Percentiles rank a stretch among this genome's conserved stretches.
phyloP scores from a whole-genome alignment of 2,329 filamentous ascomycete genomes.

The Diplodia intermedia region DNA sequence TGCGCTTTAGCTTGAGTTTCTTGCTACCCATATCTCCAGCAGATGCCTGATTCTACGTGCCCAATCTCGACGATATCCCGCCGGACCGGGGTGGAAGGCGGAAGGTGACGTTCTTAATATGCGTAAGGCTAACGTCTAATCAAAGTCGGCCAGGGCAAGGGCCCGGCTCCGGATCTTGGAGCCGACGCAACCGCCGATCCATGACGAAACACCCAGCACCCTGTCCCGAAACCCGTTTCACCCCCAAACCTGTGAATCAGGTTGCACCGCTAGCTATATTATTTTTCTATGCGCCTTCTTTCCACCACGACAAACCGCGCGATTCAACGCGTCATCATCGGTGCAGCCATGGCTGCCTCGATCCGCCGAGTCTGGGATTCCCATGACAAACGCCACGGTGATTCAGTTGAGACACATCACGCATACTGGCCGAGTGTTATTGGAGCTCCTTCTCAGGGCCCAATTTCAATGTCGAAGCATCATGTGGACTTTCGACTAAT shows the following conservation, averaged over 20 bases:
- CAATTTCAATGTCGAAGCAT: not conserved
- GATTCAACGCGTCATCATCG: not conserved
- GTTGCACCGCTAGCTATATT: not conserved
- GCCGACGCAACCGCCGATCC: not conserved
- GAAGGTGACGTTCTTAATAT: constrained; percentile 2
- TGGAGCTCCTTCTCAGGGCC: not conserved
- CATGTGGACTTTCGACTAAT: constrained; percentile 3
- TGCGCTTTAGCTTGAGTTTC: not conserved
- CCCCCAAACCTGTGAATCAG: not conserved
- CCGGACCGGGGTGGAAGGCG: not conserved
- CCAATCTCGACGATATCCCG: not conserved
- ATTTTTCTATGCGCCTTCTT: not conserved
- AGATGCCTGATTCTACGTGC: not conserved
- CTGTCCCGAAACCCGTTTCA: not conserved
- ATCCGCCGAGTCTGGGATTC: not conserved
- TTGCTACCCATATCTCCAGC: not conserved
- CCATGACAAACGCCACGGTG: not conserved
- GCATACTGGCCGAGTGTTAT: not conserved
- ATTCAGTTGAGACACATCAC: not conserved
- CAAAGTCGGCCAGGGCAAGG: constrained; percentile 1
- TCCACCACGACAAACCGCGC: not conserved
- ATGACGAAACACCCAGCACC: not conserved
- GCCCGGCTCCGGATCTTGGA: not conserved
- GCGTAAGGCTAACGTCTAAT: constrained; percentile 18
- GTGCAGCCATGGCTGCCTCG: not conserved